A percentile compares a stretch with the other conserved stretches of the same genome.
Evolutionary conservation across 441 rosid species (phyloP).

Genomic region (Lepidium campestre): DNA sequence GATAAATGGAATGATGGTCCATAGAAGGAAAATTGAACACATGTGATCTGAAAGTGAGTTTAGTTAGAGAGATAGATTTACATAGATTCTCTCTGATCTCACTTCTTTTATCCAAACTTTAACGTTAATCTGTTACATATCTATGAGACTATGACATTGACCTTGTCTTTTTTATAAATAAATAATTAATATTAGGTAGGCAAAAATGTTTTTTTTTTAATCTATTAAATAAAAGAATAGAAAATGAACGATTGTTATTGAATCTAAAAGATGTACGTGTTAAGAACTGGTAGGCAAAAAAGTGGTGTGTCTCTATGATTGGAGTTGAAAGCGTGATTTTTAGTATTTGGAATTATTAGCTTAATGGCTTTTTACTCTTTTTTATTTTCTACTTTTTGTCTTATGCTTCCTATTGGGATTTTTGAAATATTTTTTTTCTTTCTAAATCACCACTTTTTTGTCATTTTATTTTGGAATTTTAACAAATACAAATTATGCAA

Average conservation of each 20-base stretch:
- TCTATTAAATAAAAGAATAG: not conserved
- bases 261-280: slow-evolving; percentile 8
- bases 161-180: not conserved
- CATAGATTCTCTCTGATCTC: slow-evolving; percentile 17
- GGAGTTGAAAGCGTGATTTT: slow-evolving; percentile 3
- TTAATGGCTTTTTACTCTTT: not conserved
- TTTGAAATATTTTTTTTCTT: no score
- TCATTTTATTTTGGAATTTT: not conserved
- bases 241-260: not conserved
- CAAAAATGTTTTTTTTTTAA: not conserved
- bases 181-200: slow-evolving; percentile 4
- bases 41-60: slow-evolving; percentile 7
- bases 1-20: slow-evolving; percentile 7
- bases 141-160: not conserved
- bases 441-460: no score
- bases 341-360: not conserved
- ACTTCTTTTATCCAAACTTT: slow-evolving; percentile 8
- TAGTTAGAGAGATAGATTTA: not conserved
- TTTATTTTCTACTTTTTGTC: not conserved
- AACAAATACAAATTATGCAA: no score
- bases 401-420: not conserved
- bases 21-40: slow-evolving; percentile 4
- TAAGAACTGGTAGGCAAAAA: not conserved
- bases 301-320: not conserved
- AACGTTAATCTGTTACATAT: not conserved